These are phyloP conservation scores for Capsella rubella DNA, from an alignment of 441 rosid genomes.

Conservation along the genomic window DNA sequence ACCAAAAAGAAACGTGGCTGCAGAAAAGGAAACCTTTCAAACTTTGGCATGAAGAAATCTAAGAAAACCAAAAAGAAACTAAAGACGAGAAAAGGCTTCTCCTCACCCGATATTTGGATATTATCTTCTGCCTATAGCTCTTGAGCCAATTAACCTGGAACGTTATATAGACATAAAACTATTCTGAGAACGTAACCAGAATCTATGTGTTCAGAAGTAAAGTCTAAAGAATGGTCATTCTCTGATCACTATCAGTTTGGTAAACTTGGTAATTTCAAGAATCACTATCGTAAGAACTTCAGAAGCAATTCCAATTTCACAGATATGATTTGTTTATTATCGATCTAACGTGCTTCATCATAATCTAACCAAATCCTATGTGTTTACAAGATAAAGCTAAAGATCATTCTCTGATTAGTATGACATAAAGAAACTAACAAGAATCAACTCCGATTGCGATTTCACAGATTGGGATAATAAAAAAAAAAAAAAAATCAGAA, in stretches of 20 bases:
- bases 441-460: not conserved
- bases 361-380: constrained; percentile 11
- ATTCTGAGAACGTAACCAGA: constrained; percentile 3
- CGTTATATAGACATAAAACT: constrained; percentile 3
- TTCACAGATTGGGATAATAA: not conserved
- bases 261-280: not conserved
- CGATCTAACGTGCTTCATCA: not conserved
- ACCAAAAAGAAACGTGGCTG: constrained; percentile 71
- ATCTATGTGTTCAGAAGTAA: constrained; percentile 7
- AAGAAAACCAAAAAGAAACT: not conserved
- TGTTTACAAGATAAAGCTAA: not conserved
- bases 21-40: constrained; percentile 39
- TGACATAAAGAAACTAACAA: not conserved
- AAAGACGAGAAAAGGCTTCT: constrained; percentile 13
- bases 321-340: not conserved
- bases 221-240: not conserved
- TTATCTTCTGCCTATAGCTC: constrained; percentile 69
- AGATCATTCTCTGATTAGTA: not conserved
- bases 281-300: not conserved
- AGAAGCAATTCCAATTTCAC: not conserved
- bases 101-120: constrained; percentile 66
- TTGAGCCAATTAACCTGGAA: constrained; percentile 61
- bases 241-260: not conserved
- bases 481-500: not conserved
- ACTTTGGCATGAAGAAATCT: not conserved